These are phyloP conservation scores for Trametes versicolor DNA, from an alignment of 1,284 basidiomycete species.

Conservation along the genomic window DNA sequence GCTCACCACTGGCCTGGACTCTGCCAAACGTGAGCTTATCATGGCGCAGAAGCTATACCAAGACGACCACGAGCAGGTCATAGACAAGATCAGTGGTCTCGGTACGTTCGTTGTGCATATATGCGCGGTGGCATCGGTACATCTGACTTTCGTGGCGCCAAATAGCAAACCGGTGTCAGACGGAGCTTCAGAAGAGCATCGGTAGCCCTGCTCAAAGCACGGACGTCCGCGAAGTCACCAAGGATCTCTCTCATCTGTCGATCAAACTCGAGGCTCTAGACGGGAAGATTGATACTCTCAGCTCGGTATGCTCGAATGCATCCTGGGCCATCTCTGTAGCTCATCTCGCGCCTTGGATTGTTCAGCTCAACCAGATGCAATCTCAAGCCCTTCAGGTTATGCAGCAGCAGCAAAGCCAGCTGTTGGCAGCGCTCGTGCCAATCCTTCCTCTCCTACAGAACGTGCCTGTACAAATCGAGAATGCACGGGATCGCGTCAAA, in stretches of 20 bases:
- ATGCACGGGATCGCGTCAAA: constrained; percentile 52
- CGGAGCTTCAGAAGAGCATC: constrained; percentile 63
- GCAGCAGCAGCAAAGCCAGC: constrained; percentile 62
- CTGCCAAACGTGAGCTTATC: constrained; percentile 42
- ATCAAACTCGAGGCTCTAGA: constrained; percentile 58
- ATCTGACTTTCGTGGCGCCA: constrained; percentile 4
- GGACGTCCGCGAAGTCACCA: constrained; percentile 52
- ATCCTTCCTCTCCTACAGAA: constrained; percentile 66
- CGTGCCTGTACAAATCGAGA: constrained; percentile 64
- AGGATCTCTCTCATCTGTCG: constrained; percentile 48
- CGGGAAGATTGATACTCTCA: constrained; percentile 65
- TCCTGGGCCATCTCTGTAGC: neutral
- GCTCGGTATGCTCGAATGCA: constrained; percentile 50
- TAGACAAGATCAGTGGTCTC: constrained; percentile 48
- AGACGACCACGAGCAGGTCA: constrained; percentile 43
- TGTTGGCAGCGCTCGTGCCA: constrained; percentile 61
- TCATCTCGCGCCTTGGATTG: neutral
- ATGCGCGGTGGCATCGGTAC: constrained; percentile 10
- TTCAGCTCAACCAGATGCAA: constrained; percentile 50
- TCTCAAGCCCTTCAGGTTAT: constrained; percentile 62
- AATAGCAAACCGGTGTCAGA: constrained; percentile 67
- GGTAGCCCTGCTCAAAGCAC: constrained; percentile 63
- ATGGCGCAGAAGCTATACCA: constrained; percentile 42
- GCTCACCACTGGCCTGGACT: constrained; percentile 42
- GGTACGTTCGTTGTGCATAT: constrained; percentile 39